Evolutionary conservation across 1,284 basidiomycete species (phyloP).

Genomic region (Caloboletus inedulis): DNA sequence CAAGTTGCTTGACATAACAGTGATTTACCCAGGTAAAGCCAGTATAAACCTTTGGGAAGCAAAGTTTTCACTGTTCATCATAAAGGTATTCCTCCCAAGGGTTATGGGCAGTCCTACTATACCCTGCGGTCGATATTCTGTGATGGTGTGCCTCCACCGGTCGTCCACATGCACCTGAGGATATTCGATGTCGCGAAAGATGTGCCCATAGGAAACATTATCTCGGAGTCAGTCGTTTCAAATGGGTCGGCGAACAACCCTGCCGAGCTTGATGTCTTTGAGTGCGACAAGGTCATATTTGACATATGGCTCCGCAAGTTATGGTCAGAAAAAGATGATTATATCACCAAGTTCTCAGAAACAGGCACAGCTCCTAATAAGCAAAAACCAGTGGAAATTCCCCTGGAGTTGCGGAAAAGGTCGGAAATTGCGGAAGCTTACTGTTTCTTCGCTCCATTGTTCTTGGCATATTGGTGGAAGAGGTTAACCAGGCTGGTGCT

Average conservation of each 20-base stretch:
- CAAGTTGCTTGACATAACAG: constrained; percentile 83
- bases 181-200: constrained; percentile 64
- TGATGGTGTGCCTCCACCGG: constrained; percentile 78
- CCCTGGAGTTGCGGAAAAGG: constrained; percentile 50
- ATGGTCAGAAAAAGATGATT: constrained; percentile 83
- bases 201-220: constrained; percentile 64
- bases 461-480: constrained; percentile 51
- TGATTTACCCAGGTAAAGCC: constrained; percentile 78
- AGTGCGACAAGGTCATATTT: constrained; percentile 68
- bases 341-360: constrained; percentile 64
- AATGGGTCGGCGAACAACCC: constrained; percentile 29
- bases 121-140: constrained; percentile 89
- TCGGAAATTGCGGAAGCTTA: constrained; percentile 64
- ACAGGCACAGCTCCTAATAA: constrained; percentile 39
- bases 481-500: constrained; percentile 31
- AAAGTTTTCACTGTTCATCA: constrained; percentile 5
- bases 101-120: constrained; percentile 82
- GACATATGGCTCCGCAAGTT: constrained; percentile 79
- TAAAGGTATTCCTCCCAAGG: constrained; percentile 62
- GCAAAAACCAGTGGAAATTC: constrained; percentile 48
- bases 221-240: constrained; percentile 37
- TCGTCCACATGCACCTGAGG: constrained; percentile 83
- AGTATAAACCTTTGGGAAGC: not conserved
- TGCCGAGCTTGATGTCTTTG: constrained; percentile 60
- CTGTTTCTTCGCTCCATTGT: constrained; percentile 64